Percentiles rank a stretch among this genome's conserved stretches.
These are phyloP conservation scores for Excoecaria cochinchinensis DNA, from an alignment of 345 rosid species.

Conservation along the genomic window DNA sequence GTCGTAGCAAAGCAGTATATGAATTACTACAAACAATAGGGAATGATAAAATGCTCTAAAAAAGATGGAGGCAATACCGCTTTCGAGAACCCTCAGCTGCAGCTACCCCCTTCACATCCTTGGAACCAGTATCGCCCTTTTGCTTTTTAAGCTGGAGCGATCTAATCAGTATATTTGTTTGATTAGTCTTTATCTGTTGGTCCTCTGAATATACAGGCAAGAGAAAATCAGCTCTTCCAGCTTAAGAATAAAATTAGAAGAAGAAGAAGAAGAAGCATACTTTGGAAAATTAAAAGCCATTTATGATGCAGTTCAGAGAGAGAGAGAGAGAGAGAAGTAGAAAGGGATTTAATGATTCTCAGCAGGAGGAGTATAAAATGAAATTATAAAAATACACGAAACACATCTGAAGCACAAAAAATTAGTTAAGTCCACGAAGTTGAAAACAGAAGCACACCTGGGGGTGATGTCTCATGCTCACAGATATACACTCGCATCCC, in stretches of 20 bases:
- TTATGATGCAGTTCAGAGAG: background rate
- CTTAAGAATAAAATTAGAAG: constrained; percentile 9
- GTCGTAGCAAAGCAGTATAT: background rate
- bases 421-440: background rate
- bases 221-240: constrained; percentile 22
- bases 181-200: constrained; percentile 82
- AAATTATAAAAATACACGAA: background rate
- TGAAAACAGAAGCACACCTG: constrained; percentile 46
- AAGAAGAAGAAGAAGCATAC: background rate
- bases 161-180: constrained; percentile 85
- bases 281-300: constrained; percentile 1
- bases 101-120: constrained; percentile 49
- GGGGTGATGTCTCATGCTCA: constrained; percentile 79
- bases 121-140: constrained; percentile 59
- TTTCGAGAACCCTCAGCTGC: constrained; percentile 66
- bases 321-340: background rate
- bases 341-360: background rate
- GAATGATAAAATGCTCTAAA: background rate
- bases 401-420: background rate
- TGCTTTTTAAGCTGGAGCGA: constrained; percentile 74
- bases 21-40: constrained; percentile 2
- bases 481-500: constrained; percentile 73
- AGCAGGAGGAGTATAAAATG: background rate
- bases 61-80: constrained; percentile 43
- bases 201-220: constrained; percentile 45